phyloP scores from a whole-genome alignment of 768 basidiomycete species.

The Thelephora ganbajun region DNA sequence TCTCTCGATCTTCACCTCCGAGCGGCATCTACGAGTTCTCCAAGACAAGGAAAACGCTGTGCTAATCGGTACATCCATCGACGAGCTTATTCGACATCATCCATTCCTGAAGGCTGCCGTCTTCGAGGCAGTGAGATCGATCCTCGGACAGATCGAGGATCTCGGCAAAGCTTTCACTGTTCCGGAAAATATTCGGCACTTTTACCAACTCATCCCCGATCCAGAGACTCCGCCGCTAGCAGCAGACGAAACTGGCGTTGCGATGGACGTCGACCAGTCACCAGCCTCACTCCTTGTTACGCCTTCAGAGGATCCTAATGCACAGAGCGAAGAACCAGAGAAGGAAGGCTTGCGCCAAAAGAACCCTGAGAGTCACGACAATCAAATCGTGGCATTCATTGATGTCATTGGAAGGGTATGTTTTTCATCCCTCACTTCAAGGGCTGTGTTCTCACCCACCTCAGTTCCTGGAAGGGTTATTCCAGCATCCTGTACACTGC shows the following conservation, averaged over 20 bases:
- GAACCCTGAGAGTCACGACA: conserved; percentile 39
- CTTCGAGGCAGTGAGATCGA: conserved; percentile 60
- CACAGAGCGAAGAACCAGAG: conserved; percentile 10
- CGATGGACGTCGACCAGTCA: conserved; percentile 4
- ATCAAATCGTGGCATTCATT: conserved; percentile 61
- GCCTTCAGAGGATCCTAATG: conserved; percentile 10
- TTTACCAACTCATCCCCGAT: conserved; percentile 40
- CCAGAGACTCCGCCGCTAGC: conserved; percentile 3
- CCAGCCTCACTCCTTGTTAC: conserved; percentile 9
- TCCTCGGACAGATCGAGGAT: conserved; percentile 61
- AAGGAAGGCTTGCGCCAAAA: conserved; percentile 24
- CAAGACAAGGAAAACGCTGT: conserved; percentile 90
- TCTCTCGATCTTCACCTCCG: conserved; percentile 77
- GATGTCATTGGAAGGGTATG: conserved; percentile 63
- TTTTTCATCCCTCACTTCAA: neutral
- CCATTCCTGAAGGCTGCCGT: conserved; percentile 72
- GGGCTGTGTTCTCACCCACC: neutral
- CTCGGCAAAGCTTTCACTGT: conserved; percentile 47
- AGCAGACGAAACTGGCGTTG: neutral
- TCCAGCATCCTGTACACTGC: conserved; percentile 84
- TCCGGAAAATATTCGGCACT: conserved; percentile 45
- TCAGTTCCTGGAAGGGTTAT: conserved; percentile 87
- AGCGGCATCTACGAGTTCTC: conserved; percentile 68
- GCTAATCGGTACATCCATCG: conserved; percentile 77
- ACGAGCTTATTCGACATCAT: conserved; percentile 94